These are phyloP conservation scores for Coemansia sp. DNA, from an alignment of 192 early-diverging fungal species.

Conservation along the genomic window DNA sequence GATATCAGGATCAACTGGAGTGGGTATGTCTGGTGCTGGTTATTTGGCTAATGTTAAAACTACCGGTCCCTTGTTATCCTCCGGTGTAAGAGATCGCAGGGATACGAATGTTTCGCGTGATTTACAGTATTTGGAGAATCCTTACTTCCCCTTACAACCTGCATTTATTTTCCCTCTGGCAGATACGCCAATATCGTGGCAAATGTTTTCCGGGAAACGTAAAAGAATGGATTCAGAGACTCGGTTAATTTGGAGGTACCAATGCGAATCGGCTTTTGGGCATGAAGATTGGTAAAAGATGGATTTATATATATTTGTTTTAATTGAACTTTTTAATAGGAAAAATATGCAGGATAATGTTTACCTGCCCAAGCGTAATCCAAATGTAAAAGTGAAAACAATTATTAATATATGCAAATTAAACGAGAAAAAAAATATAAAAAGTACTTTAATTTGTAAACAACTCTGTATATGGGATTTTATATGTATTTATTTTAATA, in stretches of 20 bases:
- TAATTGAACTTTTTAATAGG: too few relatives aligned
- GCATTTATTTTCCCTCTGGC: slow-evolving; percentile 34
- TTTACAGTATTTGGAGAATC: slow-evolving; percentile 39
- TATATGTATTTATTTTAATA: too few relatives aligned
- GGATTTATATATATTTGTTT: too few relatives aligned
- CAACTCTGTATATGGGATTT: too few relatives aligned
- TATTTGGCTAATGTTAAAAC: slow-evolving; percentile 28
- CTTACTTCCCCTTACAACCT: slow-evolving; percentile 39
- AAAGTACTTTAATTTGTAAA: too few relatives aligned
- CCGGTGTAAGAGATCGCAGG: too few relatives aligned
- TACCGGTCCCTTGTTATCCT: too few relatives aligned
- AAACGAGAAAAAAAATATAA: not conserved
- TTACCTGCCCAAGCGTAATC: too few relatives aligned
- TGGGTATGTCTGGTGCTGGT: not conserved
- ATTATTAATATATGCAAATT: not conserved
- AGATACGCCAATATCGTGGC: slow-evolving; percentile 34
- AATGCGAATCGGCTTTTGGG: slow-evolving; percentile 30
- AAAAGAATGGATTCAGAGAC: slow-evolving; percentile 39
- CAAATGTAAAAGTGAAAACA: too few relatives aligned
- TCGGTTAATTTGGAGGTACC: slow-evolving; percentile 34
- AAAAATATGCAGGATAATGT: too few relatives aligned
- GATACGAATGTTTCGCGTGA: not conserved
- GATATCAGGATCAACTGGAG: too few relatives aligned
- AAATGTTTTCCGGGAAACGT: slow-evolving; percentile 32
- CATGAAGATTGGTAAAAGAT: too few relatives aligned